phyloP scores from a whole-genome alignment of 305 asterid genomes.

The Solanum chacoense region DNA sequence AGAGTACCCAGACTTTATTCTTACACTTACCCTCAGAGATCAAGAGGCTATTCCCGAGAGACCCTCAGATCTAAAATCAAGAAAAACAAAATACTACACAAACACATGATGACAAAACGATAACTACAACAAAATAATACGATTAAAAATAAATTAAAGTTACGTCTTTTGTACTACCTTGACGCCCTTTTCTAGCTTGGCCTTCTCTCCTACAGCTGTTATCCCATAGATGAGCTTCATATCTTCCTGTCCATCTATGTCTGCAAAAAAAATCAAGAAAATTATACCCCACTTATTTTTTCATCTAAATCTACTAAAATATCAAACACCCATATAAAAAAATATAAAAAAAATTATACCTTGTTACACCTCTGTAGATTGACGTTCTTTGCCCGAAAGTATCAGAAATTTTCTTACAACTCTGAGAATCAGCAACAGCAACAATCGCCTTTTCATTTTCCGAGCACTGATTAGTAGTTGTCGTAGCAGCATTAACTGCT shows the following conservation, averaged over 20 bases:
- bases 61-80: not conserved
- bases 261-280: constrained; percentile 14
- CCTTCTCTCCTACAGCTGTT: constrained; percentile 37
- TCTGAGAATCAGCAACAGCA: constrained; percentile 30
- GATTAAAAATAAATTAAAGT: not conserved
- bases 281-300: not conserved
- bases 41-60: not conserved
- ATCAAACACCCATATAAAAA: not conserved
- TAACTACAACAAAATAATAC: not conserved
- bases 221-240: constrained; percentile 41
- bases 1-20: not conserved
- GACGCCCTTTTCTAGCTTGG: constrained; percentile 35
- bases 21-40: not conserved
- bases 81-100: not conserved
- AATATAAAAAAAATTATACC: constrained; percentile 21
- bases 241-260: constrained; percentile 34
- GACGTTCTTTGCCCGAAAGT: constrained; percentile 93
- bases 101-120: not conserved
- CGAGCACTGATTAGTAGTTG: not conserved
- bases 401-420: constrained; percentile 57
- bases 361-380: constrained; percentile 90
- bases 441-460: constrained; percentile 28
- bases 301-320: not conserved
- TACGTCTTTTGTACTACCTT: constrained; percentile 2
- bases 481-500: constrained; percentile 20